These are phyloP conservation scores for Geranomyces michiganensis DNA, from an alignment of 192 early-diverging fungal genomes.

Conservation along the genomic window DNA sequence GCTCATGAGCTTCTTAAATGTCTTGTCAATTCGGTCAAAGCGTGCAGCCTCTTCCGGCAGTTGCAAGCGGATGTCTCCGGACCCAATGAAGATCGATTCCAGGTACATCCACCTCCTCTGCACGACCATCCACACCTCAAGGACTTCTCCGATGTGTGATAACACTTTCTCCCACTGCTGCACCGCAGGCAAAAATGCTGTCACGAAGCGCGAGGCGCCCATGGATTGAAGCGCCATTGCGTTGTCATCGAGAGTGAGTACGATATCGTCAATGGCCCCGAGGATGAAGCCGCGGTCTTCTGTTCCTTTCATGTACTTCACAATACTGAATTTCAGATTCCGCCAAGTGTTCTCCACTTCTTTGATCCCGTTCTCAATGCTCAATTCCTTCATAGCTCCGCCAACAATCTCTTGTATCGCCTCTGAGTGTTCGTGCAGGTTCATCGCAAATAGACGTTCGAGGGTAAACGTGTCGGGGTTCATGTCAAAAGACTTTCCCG, in stretches of 20 bases:
- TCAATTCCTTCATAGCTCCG: slow-evolving; percentile 62
- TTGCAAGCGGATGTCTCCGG: slow-evolving; percentile 61
- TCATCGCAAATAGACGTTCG: slow-evolving; percentile 60
- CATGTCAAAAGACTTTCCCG: slow-evolving; percentile 62
- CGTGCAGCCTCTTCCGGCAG: slow-evolving; percentile 63
- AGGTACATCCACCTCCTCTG: slow-evolving; percentile 68
- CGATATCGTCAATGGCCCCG: slow-evolving; percentile 62
- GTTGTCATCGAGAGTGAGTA: slow-evolving; percentile 58
- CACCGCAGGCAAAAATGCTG: slow-evolving; percentile 57
- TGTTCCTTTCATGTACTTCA: slow-evolving; percentile 63
- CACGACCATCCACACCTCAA: slow-evolving; percentile 64
- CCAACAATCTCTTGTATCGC: slow-evolving; percentile 60
- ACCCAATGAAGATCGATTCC: slow-evolving; percentile 63
- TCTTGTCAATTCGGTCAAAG: slow-evolving; percentile 61
- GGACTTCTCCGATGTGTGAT: slow-evolving; percentile 60
- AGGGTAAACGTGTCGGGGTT: slow-evolving; percentile 65
- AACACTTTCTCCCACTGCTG: slow-evolving; percentile 66
- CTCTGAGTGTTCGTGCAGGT: slow-evolving; percentile 57
- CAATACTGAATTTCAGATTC: slow-evolving; percentile 56
- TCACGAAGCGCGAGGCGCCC: slow-evolving; percentile 58
- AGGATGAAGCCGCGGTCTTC: slow-evolving; percentile 65
- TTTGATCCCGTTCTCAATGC: slow-evolving; percentile 63
- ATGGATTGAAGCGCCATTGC: slow-evolving; percentile 61
- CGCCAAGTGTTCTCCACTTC: slow-evolving; percentile 61
- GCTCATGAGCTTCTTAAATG: slow-evolving; percentile 64